Conservation (phyloP, 306 rosid genomes). For the Medicago lupulina region DNA sequence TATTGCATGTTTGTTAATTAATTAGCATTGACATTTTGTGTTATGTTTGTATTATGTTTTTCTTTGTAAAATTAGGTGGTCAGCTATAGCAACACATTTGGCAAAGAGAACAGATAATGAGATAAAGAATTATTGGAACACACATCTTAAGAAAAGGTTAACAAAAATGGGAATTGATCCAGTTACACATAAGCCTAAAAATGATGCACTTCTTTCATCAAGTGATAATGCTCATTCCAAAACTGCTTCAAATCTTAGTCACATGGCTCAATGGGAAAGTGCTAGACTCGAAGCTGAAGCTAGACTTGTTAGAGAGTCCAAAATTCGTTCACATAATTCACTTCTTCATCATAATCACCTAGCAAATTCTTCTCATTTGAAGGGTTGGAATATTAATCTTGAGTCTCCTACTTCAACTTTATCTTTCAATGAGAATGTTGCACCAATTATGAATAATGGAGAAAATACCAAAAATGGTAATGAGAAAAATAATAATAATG, state of each 20-base stretch:
- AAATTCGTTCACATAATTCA: constrained; percentile 59
- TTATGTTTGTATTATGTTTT: constrained; percentile 29
- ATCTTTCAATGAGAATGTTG: constrained; percentile 67
- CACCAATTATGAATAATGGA: constrained; percentile 45
- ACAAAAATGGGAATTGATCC: constrained; percentile 99
- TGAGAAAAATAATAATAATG: constrained; percentile 1
- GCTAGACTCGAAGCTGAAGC: constrained; percentile 99
- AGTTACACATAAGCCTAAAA: constrained; percentile 90
- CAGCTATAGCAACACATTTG: constrained; percentile 99
- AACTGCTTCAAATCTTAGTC: constrained; percentile 86
- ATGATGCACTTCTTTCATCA: constrained; percentile 68
- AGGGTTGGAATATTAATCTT: constrained; percentile 49
- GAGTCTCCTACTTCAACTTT: constrained; percentile 91
- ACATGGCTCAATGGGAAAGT: constrained; percentile 99
- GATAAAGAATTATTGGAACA: constrained; percentile 97
- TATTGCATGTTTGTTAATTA: background rate
- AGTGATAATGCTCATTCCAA: constrained; percentile 73
- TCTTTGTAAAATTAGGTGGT: constrained; percentile 70
- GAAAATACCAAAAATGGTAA: background rate
- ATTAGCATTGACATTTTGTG: constrained; percentile 38
- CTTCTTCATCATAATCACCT: background rate
- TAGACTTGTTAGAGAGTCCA: constrained; percentile 89
- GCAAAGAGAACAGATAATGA: constrained; percentile 96
- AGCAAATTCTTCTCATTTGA: no score
- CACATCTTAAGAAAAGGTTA: constrained; percentile 90